phyloP scores from a whole-genome alignment of 345 rosid genomes.

The Eucalyptus sp. region DNA sequence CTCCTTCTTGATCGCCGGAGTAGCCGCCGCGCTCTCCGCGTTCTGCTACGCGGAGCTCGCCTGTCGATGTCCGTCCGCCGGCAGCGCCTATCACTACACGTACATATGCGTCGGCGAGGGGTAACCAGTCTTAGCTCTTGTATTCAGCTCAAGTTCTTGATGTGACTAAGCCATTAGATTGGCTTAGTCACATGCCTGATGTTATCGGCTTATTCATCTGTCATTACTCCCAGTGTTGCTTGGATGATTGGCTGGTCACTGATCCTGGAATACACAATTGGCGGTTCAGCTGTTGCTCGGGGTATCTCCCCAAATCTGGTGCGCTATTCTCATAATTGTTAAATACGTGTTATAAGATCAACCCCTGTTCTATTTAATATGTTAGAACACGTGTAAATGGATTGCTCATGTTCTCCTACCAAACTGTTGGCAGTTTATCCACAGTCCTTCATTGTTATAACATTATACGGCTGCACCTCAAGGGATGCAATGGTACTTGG shows the following conservation, averaged over 20 bases:
- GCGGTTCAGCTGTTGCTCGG: conserved; percentile 88
- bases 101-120: conserved; percentile 96
- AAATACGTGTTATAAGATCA: not conserved
- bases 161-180: not conserved
- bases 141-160: not conserved
- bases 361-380: not conserved
- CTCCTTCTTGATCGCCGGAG: conserved; percentile 85
- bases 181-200: not conserved
- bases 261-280: conserved; percentile 88
- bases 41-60: conserved; percentile 97
- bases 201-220: not conserved
- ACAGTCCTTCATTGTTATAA: not conserved
- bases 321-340: not conserved
- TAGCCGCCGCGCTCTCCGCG: conserved; percentile 91
- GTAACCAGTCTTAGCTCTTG: conserved; percentile 9
- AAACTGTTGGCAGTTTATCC: not conserved
- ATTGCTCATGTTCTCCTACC: not conserved
- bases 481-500: not conserved
- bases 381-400: not conserved
- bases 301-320: conserved; percentile 15
- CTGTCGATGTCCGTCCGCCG: conserved; percentile 94
- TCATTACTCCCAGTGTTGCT: conserved; percentile 47
- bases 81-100: conserved; percentile 96
- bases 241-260: conserved; percentile 98
- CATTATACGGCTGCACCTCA: not conserved